Evolutionary conservation across 2,329 filamentous ascomycete species (phyloP).

Genomic region (Podosphaera aphanis): DNA sequence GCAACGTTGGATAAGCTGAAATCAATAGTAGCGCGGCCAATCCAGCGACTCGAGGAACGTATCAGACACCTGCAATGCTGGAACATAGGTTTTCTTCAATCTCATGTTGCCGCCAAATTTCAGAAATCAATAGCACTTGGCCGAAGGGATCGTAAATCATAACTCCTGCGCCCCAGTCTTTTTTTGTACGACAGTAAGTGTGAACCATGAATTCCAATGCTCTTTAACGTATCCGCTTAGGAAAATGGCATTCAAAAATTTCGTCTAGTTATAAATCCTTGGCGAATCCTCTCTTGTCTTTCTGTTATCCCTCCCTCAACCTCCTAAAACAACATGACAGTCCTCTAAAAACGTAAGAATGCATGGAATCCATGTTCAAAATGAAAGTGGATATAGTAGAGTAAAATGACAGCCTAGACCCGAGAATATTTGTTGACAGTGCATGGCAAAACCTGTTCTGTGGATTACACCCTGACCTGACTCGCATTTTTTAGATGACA

Average conservation of each 20-base stretch:
- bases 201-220: constrained; percentile 1
- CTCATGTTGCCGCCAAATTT: not conserved
- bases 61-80: not conserved
- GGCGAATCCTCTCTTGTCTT: not conserved
- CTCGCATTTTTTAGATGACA: not conserved
- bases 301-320: not conserved
- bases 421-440: not conserved
- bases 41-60: not conserved
- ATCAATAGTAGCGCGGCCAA: not conserved
- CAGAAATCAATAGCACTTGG: not conserved
- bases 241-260: not conserved
- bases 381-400: not conserved
- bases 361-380: not conserved
- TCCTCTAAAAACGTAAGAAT: not conserved
- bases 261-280: not conserved
- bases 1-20: not conserved
- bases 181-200: not conserved
- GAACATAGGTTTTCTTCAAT: not conserved
- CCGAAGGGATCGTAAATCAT: not conserved
- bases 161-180: constrained; percentile 1
- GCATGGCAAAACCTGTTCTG: not conserved
- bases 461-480: not conserved
- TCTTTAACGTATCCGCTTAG: not conserved
- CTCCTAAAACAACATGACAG: not conserved
- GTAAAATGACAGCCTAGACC: not conserved